Evolutionary conservation across 352 stramenopile genomes (phyloP).

Genomic region (Phytophthora colocasiae): DNA sequence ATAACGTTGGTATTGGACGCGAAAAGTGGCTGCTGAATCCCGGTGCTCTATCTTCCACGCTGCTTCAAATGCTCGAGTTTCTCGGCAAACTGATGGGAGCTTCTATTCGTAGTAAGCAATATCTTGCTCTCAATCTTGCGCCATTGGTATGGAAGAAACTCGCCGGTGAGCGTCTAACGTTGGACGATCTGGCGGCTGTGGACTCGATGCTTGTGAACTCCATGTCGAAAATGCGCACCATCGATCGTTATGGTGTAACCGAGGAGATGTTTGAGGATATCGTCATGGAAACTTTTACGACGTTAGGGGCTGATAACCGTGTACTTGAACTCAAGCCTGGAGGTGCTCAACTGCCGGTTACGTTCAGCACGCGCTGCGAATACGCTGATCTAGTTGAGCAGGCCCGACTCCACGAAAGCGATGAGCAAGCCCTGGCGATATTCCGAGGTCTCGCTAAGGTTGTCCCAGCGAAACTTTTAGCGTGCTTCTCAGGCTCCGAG

Average conservation of each 20-base stretch:
- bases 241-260: slow-evolving; percentile 77
- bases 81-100: slow-evolving; percentile 93
- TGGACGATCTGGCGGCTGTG: slow-evolving; percentile 86
- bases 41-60: slow-evolving; percentile 47
- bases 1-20: slow-evolving; percentile 87
- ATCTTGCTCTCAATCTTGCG: slow-evolving; percentile 88
- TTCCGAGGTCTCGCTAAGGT: slow-evolving; percentile 79
- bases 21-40: slow-evolving; percentile 94
- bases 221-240: slow-evolving; percentile 87
- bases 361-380: slow-evolving; percentile 77
- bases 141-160: slow-evolving; percentile 92
- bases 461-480: slow-evolving; percentile 71
- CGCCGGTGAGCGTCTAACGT: slow-evolving; percentile 65
- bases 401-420: slow-evolving; percentile 83
- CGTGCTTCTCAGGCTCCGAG: slow-evolving; percentile 84
- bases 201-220: slow-evolving; percentile 91
- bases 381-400: slow-evolving; percentile 85
- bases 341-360: slow-evolving; percentile 75
- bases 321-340: slow-evolving; percentile 74
- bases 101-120: slow-evolving; percentile 87
- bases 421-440: slow-evolving; percentile 53
- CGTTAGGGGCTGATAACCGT: slow-evolving; percentile 84
- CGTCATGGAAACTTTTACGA: slow-evolving; percentile 93
- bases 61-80: slow-evolving; percentile 91
- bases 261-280: slow-evolving; percentile 92